A percentile compares a stretch with the other conserved stretches of the same genome.
Conservation (phyloP, 306 rosid genomes). For the Senna siamea region DNA sequence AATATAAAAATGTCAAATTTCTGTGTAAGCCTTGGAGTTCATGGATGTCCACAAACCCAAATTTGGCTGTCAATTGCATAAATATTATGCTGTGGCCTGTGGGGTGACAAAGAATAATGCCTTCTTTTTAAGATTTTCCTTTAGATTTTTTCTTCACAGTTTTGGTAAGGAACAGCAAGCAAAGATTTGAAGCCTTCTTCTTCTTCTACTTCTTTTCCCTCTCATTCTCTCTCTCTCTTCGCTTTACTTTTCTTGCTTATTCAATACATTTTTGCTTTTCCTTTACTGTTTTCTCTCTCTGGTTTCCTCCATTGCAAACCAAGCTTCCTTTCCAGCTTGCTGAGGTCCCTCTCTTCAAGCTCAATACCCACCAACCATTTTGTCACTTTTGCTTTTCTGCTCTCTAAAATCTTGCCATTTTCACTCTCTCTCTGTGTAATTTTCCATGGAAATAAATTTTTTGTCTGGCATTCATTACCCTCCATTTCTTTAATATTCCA, state of each 20-base stretch:
- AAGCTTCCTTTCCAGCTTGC: constrained; percentile 84
- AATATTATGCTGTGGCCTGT: constrained; percentile 15
- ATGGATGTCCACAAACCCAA: constrained; percentile 33
- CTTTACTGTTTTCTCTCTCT: constrained; percentile 64
- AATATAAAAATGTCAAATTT: constrained; percentile 30
- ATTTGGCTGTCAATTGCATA: constrained; percentile 33
- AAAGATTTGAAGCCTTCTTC: constrained; percentile 46
- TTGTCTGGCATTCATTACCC: constrained; percentile 62
- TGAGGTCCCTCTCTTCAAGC: constrained; percentile 55
- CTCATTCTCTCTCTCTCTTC: constrained; percentile 22
- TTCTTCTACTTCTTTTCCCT: constrained; percentile 25
- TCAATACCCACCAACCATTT: constrained; percentile 74
- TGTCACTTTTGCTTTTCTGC: constrained; percentile 54
- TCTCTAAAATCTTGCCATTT: constrained; percentile 40
- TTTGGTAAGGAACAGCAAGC: constrained; percentile 42
- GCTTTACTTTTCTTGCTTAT: constrained; percentile 44
- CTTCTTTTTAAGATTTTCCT: background rate
- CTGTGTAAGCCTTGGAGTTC: background rate
- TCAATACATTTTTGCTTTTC: constrained; percentile 60
- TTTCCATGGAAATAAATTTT: constrained; percentile 60
- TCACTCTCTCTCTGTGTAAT: constrained; percentile 36
- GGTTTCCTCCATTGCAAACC: constrained; percentile 87
- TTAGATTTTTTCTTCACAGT: constrained; percentile 31
- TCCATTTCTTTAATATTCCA: constrained; percentile 49
- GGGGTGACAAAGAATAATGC: constrained; percentile 18